Evolutionary conservation across 768 basidiomycete genomes (phyloP).

Genomic region (Tricholoma flavovirens): DNA sequence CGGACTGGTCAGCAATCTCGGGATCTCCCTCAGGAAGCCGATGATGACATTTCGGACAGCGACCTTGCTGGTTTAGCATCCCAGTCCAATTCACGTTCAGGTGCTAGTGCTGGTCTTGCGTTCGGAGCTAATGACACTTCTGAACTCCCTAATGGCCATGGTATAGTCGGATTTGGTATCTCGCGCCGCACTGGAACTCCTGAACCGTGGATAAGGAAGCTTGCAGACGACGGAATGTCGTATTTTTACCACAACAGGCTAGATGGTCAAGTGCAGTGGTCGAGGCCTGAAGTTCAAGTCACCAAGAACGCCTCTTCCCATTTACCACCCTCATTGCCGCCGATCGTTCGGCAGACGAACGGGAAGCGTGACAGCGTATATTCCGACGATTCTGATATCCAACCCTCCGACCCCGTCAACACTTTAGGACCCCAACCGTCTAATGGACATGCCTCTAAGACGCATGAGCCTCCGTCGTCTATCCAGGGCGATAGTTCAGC

Average conservation of each 20-base stretch:
- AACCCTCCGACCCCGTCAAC: slow-evolving; percentile 39
- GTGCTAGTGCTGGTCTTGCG: slow-evolving; percentile 46
- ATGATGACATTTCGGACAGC: slow-evolving; percentile 57
- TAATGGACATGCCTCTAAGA: slow-evolving; percentile 20
- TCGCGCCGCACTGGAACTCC: slow-evolving; percentile 56
- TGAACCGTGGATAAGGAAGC: slow-evolving; percentile 77
- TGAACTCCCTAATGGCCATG: slow-evolving; percentile 30
- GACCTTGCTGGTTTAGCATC: slow-evolving; percentile 59
- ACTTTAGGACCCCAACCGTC: slow-evolving; percentile 21
- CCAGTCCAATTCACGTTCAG: slow-evolving; percentile 51
- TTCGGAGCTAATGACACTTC: slow-evolving; percentile 34
- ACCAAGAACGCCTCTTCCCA: slow-evolving; percentile 11
- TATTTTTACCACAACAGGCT: slow-evolving; percentile 75
- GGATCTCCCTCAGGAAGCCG: slow-evolving; percentile 75
- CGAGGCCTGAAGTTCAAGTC: slow-evolving; percentile 42
- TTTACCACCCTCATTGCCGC: slow-evolving; percentile 17
- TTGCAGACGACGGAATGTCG: slow-evolving; percentile 78
- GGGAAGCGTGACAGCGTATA: slow-evolving; percentile 55
- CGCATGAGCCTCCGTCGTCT: slow-evolving; percentile 8
- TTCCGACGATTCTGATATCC: slow-evolving; percentile 76
- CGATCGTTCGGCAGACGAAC: slow-evolving; percentile 26
- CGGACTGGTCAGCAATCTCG: slow-evolving; percentile 77
- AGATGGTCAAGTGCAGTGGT: slow-evolving; percentile 66
- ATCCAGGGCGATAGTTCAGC: slow-evolving; percentile 17
- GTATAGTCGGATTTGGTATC: slow-evolving; percentile 54